Base-by-base conservation (phyloP, 345 rosid species). In the Nephelium lappaceum region DNA sequence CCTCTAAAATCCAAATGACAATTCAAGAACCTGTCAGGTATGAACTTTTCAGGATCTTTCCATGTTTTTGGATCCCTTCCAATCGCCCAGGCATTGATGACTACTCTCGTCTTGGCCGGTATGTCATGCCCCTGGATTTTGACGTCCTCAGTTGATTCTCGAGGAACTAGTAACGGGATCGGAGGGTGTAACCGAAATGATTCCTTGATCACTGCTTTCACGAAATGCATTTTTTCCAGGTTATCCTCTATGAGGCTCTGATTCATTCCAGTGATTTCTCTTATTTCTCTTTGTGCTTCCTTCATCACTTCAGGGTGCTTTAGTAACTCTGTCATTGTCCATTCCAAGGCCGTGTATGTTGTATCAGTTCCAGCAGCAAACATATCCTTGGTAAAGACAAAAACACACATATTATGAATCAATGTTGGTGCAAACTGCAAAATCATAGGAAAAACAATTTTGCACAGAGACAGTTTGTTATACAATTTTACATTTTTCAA, bases 171-270 rank as follows among this genome's bases (percentile, higher is more conserved):
- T 61, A 24, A 61, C 14, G 72, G 57, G 2, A 69, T 0, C 0
- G 72, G 57, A 11, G 58, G 72, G 14, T 69, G 72, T 4, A 69
- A 24, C 6, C 38, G 55, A 4, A 69, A 21, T 2, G 57, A 21
- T 23, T 69, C 72, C n/a, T 45, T 69, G 10, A 69, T 43, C 18
- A 69, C 57, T 10, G 72, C 72, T 69, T 69, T 69, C 38, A 69
- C 6, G 38, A n/a, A 69, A 4, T 12, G 31, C 55, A 45, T 43
- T 43, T 69, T 69, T 1, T 23, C 19, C 5, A 43, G 18, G 11
- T 69, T 51, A 10, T 11, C 38, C 38, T 43, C 72, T 1, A 1
- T 14, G 6, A 65, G 11, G 42, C 21, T 24, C 10, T 15, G 11
- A 19, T 43, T 69, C 27, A 5, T 6, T 21, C 36, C 55, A 14